phyloP scores from a whole-genome alignment of 2,329 filamentous ascomycete species.

The Penicillium sp. region DNA sequence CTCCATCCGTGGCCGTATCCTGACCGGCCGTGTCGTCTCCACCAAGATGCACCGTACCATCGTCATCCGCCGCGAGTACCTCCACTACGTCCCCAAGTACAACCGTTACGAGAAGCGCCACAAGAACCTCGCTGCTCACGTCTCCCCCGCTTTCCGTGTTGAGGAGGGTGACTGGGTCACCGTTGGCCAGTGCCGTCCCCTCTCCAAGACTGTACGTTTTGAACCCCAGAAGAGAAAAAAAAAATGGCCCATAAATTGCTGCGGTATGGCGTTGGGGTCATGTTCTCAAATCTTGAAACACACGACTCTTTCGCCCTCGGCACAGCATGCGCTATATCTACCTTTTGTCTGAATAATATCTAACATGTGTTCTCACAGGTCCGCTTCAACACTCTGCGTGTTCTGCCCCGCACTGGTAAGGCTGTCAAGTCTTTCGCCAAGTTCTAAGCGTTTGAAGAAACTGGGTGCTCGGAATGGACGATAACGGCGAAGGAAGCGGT shows the following conservation, averaged over 20 bases:
- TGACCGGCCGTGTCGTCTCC: slow-evolving; percentile 97
- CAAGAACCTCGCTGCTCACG: slow-evolving; percentile 99
- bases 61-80: slow-evolving; percentile 99
- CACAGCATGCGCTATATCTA: neutral
- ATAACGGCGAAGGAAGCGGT: slow-evolving; percentile 37
- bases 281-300: neutral
- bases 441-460: slow-evolving; percentile 69
- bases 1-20: slow-evolving; percentile 99
- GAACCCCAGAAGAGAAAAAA: neutral
- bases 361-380: slow-evolving; percentile 58
- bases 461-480: slow-evolving; percentile 33
- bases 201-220: slow-evolving; percentile 95
- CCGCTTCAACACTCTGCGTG: slow-evolving; percentile 99
- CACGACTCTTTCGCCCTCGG: neutral
- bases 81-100: slow-evolving; percentile 91
- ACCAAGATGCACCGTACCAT: slow-evolving; percentile 99
- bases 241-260: neutral
- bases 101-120: slow-evolving; percentile 99
- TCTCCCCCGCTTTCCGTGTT: slow-evolving; percentile 99
- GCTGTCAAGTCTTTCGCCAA: slow-evolving; percentile 97
- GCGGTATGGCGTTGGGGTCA: neutral
- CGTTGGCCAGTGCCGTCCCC: slow-evolving; percentile 98
- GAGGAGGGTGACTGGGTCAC: slow-evolving; percentile 99
- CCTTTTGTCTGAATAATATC: slow-evolving; percentile 1
- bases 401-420: slow-evolving; percentile 97